phyloP scores from a whole-genome alignment of 2,329 filamentous ascomycete species.

The Biscogniauxia mediterranea region DNA sequence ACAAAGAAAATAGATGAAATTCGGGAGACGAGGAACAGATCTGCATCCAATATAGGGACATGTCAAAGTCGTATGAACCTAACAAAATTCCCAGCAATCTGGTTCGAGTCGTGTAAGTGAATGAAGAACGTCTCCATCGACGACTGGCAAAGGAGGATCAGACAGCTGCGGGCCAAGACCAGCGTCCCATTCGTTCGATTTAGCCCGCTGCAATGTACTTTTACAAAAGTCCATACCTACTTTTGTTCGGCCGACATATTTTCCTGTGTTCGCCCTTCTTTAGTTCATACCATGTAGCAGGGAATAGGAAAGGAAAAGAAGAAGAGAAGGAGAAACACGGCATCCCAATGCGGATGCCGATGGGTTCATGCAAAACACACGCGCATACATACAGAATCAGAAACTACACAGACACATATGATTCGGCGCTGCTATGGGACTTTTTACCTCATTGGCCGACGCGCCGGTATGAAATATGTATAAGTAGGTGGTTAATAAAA shows the following conservation, averaged over 20 bases:
- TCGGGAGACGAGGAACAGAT: not conserved
- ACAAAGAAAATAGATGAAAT: not conserved
- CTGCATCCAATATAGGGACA: not conserved
- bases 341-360: not conserved
- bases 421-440: not conserved
- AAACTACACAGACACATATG: not conserved
- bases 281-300: not conserved
- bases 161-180: conserved; percentile 4
- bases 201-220: conserved; percentile 19
- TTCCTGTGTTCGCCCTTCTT: not conserved
- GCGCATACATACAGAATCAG: not conserved
- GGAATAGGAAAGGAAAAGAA: not conserved
- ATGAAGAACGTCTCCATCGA: not conserved
- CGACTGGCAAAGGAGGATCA: not conserved
- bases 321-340: too few species aligned
- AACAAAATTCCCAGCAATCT: not conserved
- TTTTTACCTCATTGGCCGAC: not conserved
- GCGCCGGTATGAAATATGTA: too few species aligned
- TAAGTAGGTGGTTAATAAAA: not conserved
- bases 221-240: conserved; percentile 19
- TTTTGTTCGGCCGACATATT: not conserved
- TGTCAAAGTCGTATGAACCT: not conserved
- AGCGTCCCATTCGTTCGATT: conserved; percentile 1
- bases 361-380: not conserved
- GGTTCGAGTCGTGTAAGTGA: not conserved